Percentiles rank a stretch among this genome's conserved stretches.
phyloP scores from a whole-genome alignment of 768 basidiomycete species.

The Boletus insuetus region DNA sequence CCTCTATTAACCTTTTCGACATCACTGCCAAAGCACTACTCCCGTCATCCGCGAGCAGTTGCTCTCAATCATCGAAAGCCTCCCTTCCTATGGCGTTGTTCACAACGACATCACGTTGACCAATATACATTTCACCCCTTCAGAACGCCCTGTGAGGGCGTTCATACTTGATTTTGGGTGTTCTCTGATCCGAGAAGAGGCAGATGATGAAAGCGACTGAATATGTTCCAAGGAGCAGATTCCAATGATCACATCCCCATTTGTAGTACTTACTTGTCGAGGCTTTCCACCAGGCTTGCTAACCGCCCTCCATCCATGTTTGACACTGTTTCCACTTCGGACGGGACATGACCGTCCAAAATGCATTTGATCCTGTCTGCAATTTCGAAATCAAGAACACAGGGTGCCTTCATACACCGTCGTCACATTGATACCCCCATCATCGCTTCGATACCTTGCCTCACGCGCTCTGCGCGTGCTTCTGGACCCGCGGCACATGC shows the following conservation, averaged over 20 bases:
- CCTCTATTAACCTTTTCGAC: neutral
- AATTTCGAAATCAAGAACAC: slow-evolving; percentile 18
- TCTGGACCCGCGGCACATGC: slow-evolving; percentile 24
- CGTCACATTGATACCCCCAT: slow-evolving; percentile 14
- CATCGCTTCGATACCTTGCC: slow-evolving; percentile 1
- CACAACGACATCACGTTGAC: neutral
- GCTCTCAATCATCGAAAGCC: neutral
- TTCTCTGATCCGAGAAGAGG: too few species aligned
- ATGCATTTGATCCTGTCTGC: slow-evolving; percentile 18
- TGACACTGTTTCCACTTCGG: slow-evolving; percentile 8
- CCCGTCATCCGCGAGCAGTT: neutral
- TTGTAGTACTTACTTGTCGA: slow-evolving; percentile 12
- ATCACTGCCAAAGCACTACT: neutral
- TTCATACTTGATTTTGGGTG: neutral
- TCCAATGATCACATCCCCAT: neutral
- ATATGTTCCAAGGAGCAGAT: too few species aligned
- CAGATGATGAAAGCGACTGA: too few species aligned
- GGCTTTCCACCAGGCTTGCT: slow-evolving; percentile 12
- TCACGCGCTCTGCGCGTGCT: slow-evolving; percentile 26
- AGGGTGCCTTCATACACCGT: slow-evolving; percentile 18
- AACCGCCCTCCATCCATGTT: slow-evolving; percentile 12
- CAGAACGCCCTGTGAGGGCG: neutral
- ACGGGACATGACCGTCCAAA: slow-evolving; percentile 1
- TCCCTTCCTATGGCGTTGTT: neutral
- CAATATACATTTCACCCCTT: neutral